Evolutionary conservation across 306 rosid species (phyloP).

Genomic region (Quercus mongolica): DNA sequence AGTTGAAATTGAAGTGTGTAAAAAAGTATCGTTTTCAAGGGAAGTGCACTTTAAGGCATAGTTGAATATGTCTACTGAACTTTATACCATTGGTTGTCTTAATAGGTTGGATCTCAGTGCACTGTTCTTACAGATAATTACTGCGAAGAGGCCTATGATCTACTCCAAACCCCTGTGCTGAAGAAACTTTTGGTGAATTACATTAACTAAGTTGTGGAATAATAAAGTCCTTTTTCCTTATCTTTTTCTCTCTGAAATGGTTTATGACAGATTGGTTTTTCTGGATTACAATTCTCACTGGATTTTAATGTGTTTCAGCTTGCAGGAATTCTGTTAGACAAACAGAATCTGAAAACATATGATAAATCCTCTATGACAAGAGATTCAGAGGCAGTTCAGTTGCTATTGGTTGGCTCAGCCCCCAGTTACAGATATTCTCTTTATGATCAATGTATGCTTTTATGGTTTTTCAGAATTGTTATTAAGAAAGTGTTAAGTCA

Average conservation of each 20-base stretch:
- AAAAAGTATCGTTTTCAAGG: constrained; percentile 3
- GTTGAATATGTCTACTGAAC: background rate
- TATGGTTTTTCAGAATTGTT: background rate
- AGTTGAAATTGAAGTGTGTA: constrained; percentile 9
- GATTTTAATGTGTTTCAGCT: constrained; percentile 48
- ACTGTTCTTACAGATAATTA: constrained; percentile 76
- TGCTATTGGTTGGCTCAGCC: constrained; percentile 63
- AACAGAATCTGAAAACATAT: constrained; percentile 58
- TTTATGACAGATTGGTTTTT: background rate
- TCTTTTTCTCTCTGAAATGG: background rate
- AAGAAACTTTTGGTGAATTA: constrained; percentile 77
- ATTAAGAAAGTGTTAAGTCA: constrained; percentile 10
- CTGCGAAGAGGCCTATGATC: constrained; percentile 90
- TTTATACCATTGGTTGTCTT: constrained; percentile 5
- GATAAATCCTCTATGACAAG: constrained; percentile 63
- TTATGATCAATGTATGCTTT: constrained; percentile 60
- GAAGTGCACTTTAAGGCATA: background rate
- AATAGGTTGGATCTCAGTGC: constrained; percentile 83
- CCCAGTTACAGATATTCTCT: constrained; percentile 63
- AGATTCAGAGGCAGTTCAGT: constrained; percentile 88
- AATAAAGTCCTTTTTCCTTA: background rate
- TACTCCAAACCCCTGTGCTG: constrained; percentile 64
- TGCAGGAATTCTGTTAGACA: constrained; percentile 82
- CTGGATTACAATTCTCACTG: constrained; percentile 14
- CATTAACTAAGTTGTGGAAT: background rate